These are phyloP conservation scores for Ganoderma meredithae DNA, from an alignment of 1,284 basidiomycete genomes.

Conservation along the genomic window DNA sequence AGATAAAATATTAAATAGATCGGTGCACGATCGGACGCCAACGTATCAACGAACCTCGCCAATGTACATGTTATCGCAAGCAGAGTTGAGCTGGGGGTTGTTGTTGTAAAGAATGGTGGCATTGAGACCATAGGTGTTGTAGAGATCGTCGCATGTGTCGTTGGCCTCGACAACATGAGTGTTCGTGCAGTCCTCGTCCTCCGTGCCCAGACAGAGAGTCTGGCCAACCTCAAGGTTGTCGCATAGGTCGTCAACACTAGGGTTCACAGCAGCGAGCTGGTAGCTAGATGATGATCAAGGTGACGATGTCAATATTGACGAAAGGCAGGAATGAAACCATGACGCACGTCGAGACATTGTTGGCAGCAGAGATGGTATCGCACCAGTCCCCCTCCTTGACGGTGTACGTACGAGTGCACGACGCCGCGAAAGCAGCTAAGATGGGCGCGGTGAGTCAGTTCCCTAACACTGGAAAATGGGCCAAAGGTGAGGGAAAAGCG, in stretches of 20 bases:
- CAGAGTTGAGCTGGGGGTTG: conserved; percentile 71
- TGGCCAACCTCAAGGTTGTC: conserved; percentile 60
- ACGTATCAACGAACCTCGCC: conserved; percentile 60
- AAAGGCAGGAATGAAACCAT: conserved; percentile 21
- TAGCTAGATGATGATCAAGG: conserved; percentile 53
- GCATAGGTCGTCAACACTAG: conserved; percentile 59
- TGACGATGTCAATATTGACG: background rate
- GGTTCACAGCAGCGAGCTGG: conserved; percentile 73
- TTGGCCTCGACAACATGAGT: conserved; percentile 52
- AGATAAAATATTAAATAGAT: conserved; percentile 12
- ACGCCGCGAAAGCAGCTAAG: conserved; percentile 50
- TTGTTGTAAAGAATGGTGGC: conserved; percentile 58
- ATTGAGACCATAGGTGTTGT: conserved; percentile 50
- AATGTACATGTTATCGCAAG: conserved; percentile 69
- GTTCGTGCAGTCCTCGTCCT: conserved; percentile 42
- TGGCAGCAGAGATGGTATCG: conserved; percentile 69
- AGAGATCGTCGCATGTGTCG: conserved; percentile 61
- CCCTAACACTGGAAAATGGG: conserved; percentile 12
- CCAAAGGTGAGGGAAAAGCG: background rate
- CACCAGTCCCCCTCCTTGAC: conserved; percentile 69
- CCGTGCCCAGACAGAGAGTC: conserved; percentile 45
- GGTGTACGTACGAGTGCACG: conserved; percentile 69
- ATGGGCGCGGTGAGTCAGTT: background rate
- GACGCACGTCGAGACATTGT: conserved; percentile 72
- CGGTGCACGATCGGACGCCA: too few species aligned